Base-by-base conservation (phyloP, 805 yeast genomes). In the Yarrowia divulgata region DNA sequence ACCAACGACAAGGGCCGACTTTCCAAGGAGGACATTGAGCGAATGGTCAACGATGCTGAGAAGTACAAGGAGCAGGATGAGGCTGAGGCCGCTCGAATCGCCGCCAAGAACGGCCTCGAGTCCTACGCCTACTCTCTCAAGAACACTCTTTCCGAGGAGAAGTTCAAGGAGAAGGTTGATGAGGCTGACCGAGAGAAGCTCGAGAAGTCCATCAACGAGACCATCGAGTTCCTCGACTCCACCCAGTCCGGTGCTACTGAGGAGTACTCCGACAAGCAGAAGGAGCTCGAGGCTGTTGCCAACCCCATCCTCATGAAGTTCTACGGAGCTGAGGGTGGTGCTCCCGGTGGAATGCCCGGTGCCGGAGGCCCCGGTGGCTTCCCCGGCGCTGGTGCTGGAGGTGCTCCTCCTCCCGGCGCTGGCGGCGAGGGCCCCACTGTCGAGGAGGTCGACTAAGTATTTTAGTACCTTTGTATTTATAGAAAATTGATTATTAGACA, bases 1-100 rank as follows among this genome's bases (percentile, higher is more conserved):
- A 93, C 98, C 83, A 94, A 93, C 85, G 98, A 93, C 82, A 94
- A 93, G 86, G 98, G 98, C 83, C 93, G 98, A 87, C 87, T 93
- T 79, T 91, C 97, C 73, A 91, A 93, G 88, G 97, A 93, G 81
- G 98, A 93, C 79, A 93, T 93, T 76, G 98, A 94, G 85, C 90
- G 93, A 83, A 93, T 93, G 98, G 97, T 94, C 73, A 84, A 91
- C 73, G 98, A 94, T 82, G 98, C 98, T 77, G 98, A 94, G 85
- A 93, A 93, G 85, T 93, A 84, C 88, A 93, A 91, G 86, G 97
- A 91, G 75, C 97, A 93, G 82, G 97, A 93, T 82, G 98, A 93
- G 82, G 86, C 87, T 84, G 97, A 93, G 87, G 91, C 97, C 78
- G 80, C 88, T 74, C 92, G 98, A 85, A 88, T 93, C 76, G 91